Evolutionary conservation across 1,284 basidiomycete genomes (phyloP).

Genomic region (Exsudoporus floridanus): DNA sequence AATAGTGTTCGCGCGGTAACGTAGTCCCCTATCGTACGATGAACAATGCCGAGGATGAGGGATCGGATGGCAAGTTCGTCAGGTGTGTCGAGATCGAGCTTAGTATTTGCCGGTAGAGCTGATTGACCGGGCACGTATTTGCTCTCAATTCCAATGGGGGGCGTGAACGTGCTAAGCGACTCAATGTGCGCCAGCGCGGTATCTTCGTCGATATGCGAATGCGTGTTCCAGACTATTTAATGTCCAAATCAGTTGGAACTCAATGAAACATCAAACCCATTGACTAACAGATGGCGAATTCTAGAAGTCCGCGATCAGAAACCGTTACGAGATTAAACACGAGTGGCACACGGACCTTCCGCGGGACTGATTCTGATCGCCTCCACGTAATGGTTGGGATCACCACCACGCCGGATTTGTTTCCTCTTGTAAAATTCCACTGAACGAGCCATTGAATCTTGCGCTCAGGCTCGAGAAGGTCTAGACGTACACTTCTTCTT

Average conservation of each 20-base stretch:
- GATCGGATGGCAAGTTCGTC: slow-evolving; percentile 71
- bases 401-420: slow-evolving; percentile 52
- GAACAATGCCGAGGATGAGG: slow-evolving; percentile 64
- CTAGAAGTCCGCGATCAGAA: slow-evolving; percentile 32
- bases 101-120: slow-evolving; percentile 4
- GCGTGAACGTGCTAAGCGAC: slow-evolving; percentile 49
- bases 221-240: slow-evolving; percentile 68
- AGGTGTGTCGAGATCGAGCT: slow-evolving; percentile 55
- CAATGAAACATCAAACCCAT: background rate
- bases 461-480: background rate
- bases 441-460: background rate
- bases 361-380: slow-evolving; percentile 64
- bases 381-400: slow-evolving; percentile 49
- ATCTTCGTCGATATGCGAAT: slow-evolving; percentile 51
- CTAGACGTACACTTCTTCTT: slow-evolving; percentile 57
- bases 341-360: slow-evolving; percentile 50
- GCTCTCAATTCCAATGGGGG: slow-evolving; percentile 41
- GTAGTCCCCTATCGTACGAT: slow-evolving; percentile 55
- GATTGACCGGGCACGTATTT: slow-evolving; percentile 28
- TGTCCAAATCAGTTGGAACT: slow-evolving; percentile 1
- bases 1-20: slow-evolving; percentile 48
- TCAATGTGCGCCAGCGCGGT: slow-evolving; percentile 58
- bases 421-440: slow-evolving; percentile 74
- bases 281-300: slow-evolving; percentile 58
- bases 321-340: background rate